Evolutionary conservation across 177 flowering plant species (phyloP), one percentile per base, ranked within the genome.

Genomic region (Tripterygium wilfordii): DNA sequence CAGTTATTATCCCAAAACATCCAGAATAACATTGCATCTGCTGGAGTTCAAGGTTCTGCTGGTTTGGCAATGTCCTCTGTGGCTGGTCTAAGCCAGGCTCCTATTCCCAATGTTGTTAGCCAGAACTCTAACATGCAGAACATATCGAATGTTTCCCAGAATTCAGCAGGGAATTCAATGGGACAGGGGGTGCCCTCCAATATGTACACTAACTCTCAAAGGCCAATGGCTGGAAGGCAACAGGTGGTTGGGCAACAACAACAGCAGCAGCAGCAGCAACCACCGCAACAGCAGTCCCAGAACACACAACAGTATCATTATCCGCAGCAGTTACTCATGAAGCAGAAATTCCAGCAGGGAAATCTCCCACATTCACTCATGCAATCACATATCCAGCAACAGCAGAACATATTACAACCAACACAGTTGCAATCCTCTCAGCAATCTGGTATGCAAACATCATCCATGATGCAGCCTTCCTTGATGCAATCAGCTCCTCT

Each of bases 171-270:
- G 57, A 67, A 46, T 66, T 58, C 91, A 18, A 65, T 79, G 68
- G 85, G 79, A 12, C 94, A 80, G 51, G 88, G 81, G 36, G 59
- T 76, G 36, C 37, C 81, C 14, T 56, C 86, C 18, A 82, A 67
- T 67, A 64, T 85, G 54, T 79, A 74, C 61, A 29, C 85, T 12
- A 76, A 64, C 64, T 35, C 80, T 18, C 96, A 80, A 61, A 79
- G 83, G 70, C 89, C 64, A 49, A 59, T 82, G 62, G 80, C 51
- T 35, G 96, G 80, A 45, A 85, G 92, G 70, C 96, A 77, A 57
- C 81, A 65, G 54, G 72, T 57, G 42, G 57, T 48, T 26, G 38
- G 75, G 2, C 84, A 65, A 42, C 88, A 79, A 50, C 82, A 71
- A 36, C 80, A 69, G 49, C 88, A 86, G 57, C 85, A 67, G 55